Percentiles rank a stretch among this genome's conserved stretches.
Conservation (phyloP, 1,284 basidiomycete species). For the Ceratobasidium papillatum region DNA sequence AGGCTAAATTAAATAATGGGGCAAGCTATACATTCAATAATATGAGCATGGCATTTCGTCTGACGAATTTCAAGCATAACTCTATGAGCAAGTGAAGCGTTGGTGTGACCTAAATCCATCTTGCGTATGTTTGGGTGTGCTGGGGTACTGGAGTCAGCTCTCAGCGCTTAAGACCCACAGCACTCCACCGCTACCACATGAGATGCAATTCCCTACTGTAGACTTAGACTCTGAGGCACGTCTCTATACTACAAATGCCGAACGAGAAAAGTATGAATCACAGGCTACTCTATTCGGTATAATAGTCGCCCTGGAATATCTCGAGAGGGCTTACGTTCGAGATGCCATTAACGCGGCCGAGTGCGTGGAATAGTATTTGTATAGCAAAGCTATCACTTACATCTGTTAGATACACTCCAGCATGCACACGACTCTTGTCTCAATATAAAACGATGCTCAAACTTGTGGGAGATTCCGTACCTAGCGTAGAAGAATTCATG, state of each 20-base stretch:
- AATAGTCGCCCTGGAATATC: conserved; percentile 90
- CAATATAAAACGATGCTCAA: conserved; percentile 98
- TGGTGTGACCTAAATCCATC: no score
- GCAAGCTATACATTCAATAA: no score
- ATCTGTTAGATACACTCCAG: conserved; percentile 86
- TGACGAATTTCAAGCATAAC: no score
- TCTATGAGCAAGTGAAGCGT: no score
- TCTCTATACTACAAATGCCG: conserved; percentile 86
- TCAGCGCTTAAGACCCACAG: no score
- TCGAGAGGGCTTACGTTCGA: conserved; percentile 94
- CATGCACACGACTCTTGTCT: conserved; percentile 88
- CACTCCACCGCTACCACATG: neutral
- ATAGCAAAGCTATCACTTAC: neutral
- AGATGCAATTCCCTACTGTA: conserved; percentile 33
- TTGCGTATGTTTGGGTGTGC: no score
- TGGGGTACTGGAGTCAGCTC: no score
- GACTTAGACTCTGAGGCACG: conserved; percentile 88
- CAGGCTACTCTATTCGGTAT: conserved; percentile 92
- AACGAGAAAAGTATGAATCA: conserved; percentile 89
- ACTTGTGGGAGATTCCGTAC: conserved; percentile 85
- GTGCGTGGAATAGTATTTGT: conserved; percentile 59
- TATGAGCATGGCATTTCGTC: no score
- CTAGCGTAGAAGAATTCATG: conserved; percentile 91
- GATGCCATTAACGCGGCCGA: conserved; percentile 91
- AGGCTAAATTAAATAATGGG: no score